Base-by-base conservation (phyloP, 257 asterid species). In the Solanum arcanum region DNA sequence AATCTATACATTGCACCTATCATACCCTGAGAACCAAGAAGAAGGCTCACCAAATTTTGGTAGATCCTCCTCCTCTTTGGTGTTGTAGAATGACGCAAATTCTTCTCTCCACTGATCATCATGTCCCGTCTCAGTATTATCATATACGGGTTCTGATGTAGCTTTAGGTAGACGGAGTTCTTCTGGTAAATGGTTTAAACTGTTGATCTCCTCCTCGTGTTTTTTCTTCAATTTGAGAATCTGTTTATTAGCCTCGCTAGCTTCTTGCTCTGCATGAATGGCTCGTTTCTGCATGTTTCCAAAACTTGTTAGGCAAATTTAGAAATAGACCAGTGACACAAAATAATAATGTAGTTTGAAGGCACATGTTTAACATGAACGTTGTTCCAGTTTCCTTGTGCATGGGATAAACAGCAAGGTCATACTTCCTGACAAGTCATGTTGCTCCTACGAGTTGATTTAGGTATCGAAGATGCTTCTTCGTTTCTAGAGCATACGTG, bases 11-110 rank as follows among this genome's bases (percentile, higher is more conserved):
- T 97, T 97, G 94, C 99, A 97, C 64, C 96, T 97, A 88, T 97
- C 99, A 78, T 97, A 94, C 20, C 99, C 99, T 20, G 99, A 92
- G 87, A 95, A 97, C 98, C 99, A 97, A 39, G 98, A 92, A 1
- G 97, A 90, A 37, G 68, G 90, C 9, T 85, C 91, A 33, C 85
- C 85, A 81, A 89, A 83, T 41, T 89, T 89, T 35, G 92, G 85
- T n/a, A 21, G 52, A 1, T 85, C n/a, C 89, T 91, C 98, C 89
- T 93, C 96, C 89, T 93, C 97, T 82, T 92, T 95, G 4, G 91
- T 90, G 23, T 89, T 92, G 83, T 94, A 93, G 86, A 96, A 93
- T 33, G 98, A 95, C 8, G 95, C 94, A 42, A 97, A 97, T 88
- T 94, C 98, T 88, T 94, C 93, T 49, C 88, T 94, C 98, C 98